Conservation (phyloP, 352 stramenopile genomes). For the Pythium volutum region DNA sequence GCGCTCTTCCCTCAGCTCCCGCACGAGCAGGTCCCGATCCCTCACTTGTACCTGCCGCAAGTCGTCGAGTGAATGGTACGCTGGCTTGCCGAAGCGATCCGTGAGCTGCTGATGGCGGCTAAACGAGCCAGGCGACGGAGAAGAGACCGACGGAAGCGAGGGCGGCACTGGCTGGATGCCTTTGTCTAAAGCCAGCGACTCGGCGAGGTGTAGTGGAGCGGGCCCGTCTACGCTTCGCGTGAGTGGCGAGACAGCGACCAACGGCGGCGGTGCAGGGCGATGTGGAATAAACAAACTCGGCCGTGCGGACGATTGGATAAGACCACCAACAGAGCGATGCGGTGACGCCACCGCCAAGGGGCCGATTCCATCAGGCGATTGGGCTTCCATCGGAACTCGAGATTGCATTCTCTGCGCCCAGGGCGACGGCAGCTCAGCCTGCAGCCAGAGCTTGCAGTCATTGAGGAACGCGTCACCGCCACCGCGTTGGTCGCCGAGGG, state of each 20-base stretch:
- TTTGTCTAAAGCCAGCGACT: constrained; percentile 11
- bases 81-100: constrained; percentile 40
- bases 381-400: constrained; percentile 4
- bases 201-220: constrained; percentile 15
- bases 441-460: constrained; percentile 32
- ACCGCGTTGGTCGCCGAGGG: constrained; percentile 30
- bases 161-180: constrained; percentile 20
- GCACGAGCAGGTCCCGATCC: constrained; percentile 44
- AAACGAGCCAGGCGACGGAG: constrained; percentile 11
- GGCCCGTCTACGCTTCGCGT: not conserved
- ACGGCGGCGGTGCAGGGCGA: constrained; percentile 6
- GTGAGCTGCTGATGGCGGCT: constrained; percentile 58
- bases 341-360: too few relatives aligned
- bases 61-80: constrained; percentile 36
- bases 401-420: constrained; percentile 28
- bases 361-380: not conserved
- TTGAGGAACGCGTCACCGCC: constrained; percentile 8
- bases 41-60: constrained; percentile 25
- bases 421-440: constrained; percentile 44
- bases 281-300: constrained; percentile 4
- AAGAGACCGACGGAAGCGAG: not conserved
- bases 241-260: not conserved
- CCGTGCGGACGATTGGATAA: not conserved
- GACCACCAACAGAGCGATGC: too few relatives aligned
- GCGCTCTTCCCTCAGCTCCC: constrained; percentile 56